These are phyloP conservation scores for Balakata baccata DNA, from an alignment of 345 rosid species.

Conservation along the genomic window DNA sequence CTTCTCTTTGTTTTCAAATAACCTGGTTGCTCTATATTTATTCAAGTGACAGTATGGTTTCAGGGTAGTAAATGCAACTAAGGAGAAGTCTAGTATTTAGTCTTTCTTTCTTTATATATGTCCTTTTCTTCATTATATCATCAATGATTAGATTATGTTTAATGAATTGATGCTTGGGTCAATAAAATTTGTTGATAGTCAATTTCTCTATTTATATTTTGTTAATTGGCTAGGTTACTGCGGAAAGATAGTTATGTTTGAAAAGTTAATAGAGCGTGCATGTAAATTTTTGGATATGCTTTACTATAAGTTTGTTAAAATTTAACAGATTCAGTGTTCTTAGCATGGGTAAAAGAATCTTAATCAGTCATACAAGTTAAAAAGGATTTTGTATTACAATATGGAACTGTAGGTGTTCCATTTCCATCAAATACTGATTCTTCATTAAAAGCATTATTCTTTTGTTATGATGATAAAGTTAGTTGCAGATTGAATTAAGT, in stretches of 20 bases:
- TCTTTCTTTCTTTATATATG: background rate
- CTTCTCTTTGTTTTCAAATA: background rate
- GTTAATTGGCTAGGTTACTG: background rate
- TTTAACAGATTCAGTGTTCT: background rate
- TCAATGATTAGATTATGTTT: background rate
- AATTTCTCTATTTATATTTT: background rate
- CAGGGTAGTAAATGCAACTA: background rate
- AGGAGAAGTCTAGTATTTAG: background rate
- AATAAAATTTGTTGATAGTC: background rate
- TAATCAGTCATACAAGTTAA: background rate
- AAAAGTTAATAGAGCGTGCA: background rate
- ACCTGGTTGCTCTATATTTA: background rate
- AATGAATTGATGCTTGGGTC: background rate
- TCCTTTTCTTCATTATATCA: background rate
- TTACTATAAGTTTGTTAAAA: background rate
- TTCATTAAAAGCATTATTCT: background rate
- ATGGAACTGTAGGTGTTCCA: background rate
- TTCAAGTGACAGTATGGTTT: background rate
- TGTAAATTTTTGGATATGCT: background rate
- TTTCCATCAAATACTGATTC: background rate
- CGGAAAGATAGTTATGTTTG: background rate
- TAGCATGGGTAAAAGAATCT: background rate
- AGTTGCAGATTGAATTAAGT: background rate
- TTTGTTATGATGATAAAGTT: background rate
- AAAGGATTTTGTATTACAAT: background rate